These are phyloP conservation scores for Dendrobium nobile DNA, from an alignment of 106 monocot genomes.

Conservation along the genomic window DNA sequence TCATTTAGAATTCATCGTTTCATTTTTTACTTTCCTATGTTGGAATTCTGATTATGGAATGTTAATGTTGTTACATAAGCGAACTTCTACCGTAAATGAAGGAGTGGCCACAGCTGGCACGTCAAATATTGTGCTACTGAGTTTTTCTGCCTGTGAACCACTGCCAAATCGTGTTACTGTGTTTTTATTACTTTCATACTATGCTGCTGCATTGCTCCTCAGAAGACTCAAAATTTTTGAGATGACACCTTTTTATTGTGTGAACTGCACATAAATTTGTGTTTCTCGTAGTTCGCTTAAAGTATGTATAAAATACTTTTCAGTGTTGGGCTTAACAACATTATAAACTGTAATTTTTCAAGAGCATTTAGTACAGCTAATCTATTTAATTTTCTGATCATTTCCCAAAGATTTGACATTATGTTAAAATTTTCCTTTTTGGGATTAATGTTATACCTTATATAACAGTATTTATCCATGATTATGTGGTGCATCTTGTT, in stretches of 20 bases:
- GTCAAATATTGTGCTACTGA: background rate
- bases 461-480: too few species aligned
- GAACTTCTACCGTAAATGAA: background rate
- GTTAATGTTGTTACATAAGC: background rate
- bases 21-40: background rate
- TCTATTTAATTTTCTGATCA: background rate
- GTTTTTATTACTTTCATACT: background rate
- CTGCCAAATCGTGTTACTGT: too few species aligned
- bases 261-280: background rate
- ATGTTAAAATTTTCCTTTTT: background rate
- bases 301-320: background rate
- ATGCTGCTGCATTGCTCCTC: background rate
- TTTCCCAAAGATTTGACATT: background rate
- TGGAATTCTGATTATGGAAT: background rate
- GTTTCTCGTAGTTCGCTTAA: background rate
- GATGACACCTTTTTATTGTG: background rate
- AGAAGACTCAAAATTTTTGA: background rate
- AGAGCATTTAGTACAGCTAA: background rate
- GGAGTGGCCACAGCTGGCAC: background rate
- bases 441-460: background rate
- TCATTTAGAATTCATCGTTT: background rate
- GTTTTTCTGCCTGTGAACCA: background rate
- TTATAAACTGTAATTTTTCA: background rate
- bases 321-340: too few species aligned
- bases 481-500: background rate